These are phyloP conservation scores for sorghum (Sorghum bicolor) DNA, from an alignment of 176 grass and related monocot species.

Conservation along the genomic window DNA sequence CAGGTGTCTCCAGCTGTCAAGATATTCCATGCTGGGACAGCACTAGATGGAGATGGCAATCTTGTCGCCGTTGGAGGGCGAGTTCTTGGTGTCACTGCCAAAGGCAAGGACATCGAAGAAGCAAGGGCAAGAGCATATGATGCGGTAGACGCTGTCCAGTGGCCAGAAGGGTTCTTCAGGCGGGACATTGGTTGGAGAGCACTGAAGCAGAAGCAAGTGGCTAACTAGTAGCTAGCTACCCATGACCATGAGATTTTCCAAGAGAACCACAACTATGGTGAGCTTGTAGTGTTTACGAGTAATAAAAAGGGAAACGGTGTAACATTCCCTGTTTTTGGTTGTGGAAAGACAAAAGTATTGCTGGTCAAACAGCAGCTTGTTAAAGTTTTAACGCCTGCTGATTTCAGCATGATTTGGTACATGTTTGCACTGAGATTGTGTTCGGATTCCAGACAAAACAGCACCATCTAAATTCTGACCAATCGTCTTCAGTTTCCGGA, in stretches of 20 bases:
- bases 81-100: constrained; percentile 71
- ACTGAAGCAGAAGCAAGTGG: constrained; percentile 35
- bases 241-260: neutral
- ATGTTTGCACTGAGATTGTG: neutral
- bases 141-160: constrained; percentile 57
- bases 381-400: neutral
- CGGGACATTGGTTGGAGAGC: constrained; percentile 85
- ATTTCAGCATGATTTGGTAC: neutral
- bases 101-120: constrained; percentile 74
- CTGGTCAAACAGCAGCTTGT: neutral
- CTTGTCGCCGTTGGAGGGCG: constrained; percentile 58
- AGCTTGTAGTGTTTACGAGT: neutral
- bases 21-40: constrained; percentile 83
- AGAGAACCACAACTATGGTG: neutral
- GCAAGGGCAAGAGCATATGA: constrained; percentile 56
- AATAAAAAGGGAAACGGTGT: constrained; percentile 16
- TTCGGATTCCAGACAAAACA: neutral
- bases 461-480: neutral
- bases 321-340: neutral
- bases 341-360: neutral
- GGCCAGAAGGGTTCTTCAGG: constrained; percentile 82
- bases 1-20: constrained; percentile 62
- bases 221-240: neutral
- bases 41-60: constrained; percentile 54
- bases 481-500: neutral